phyloP scores from a whole-genome alignment of 106 monocot genomes.

The Iris macrosiphon region DNA sequence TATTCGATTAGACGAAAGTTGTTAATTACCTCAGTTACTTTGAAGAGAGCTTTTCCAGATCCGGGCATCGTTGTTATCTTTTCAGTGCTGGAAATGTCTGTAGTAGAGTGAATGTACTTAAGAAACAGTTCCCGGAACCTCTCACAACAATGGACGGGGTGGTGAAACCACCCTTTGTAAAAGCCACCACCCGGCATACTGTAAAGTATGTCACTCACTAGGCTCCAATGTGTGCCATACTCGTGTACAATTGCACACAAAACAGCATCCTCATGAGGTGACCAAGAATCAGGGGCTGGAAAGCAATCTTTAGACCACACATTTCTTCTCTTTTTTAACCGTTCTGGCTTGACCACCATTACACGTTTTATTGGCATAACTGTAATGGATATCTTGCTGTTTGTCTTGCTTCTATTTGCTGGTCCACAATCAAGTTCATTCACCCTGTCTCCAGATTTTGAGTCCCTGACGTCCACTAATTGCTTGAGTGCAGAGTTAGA shows the following conservation, averaged over 20 bases:
- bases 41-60: constrained; percentile 75
- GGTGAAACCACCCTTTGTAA: constrained; percentile 78
- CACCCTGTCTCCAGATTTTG: constrained; percentile 28
- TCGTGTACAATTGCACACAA: constrained; percentile 85
- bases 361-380: constrained; percentile 68
- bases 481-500: constrained; percentile 37
- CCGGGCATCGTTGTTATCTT: constrained; percentile 38
- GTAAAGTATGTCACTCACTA: constrained; percentile 66
- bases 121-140: constrained; percentile 89
- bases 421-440: constrained; percentile 32
- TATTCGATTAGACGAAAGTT: no score
- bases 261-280: constrained; percentile 81
- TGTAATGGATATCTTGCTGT: constrained; percentile 63
- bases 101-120: constrained; percentile 51
- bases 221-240: constrained; percentile 77
- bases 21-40: constrained; percentile 82
- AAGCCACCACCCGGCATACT: constrained; percentile 51
- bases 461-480: constrained; percentile 20
- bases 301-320: constrained; percentile 68
- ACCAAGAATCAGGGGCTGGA: constrained; percentile 73
- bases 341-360: constrained; percentile 85
- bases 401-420: constrained; percentile 35
- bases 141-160: constrained; percentile 95
- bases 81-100: constrained; percentile 49
- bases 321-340: constrained; percentile 52